These are phyloP conservation scores for Rhododendron simsii DNA, from an alignment of 148 eudicot genomes.

Conservation along the genomic window DNA sequence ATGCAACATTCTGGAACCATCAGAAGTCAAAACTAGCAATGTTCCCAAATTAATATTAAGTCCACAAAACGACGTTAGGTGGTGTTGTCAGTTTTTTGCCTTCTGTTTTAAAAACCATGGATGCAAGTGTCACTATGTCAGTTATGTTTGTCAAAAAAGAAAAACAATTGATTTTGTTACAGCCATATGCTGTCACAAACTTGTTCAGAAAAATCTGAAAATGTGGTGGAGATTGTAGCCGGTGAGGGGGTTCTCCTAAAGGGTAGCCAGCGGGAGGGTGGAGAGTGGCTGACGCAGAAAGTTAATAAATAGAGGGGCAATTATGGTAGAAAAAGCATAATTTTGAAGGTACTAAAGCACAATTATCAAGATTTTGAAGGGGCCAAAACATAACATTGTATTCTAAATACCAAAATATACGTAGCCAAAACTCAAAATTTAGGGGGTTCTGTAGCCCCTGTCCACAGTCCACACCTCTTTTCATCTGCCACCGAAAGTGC, in stretches of 20 bases:
- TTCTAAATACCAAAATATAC: not conserved
- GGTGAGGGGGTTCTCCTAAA: not conserved
- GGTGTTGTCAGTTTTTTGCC: not conserved
- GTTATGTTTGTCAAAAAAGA: not conserved
- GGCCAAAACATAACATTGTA: not conserved
- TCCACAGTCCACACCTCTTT: not conserved
- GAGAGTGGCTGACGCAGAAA: not conserved
- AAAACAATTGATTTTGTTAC: not conserved
- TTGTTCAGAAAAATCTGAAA: not conserved
- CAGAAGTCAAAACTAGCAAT: conserved; percentile 4
- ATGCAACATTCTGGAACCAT: conserved; percentile 13
- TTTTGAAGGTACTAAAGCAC: not conserved
- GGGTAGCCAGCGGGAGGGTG: not conserved
- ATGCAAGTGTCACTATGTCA: not conserved
- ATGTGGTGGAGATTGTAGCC: not conserved
- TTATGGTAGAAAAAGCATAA: not conserved
- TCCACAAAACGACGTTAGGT: not conserved
- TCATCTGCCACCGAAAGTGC: not conserved
- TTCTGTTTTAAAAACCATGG: not conserved
- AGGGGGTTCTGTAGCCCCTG: not conserved
- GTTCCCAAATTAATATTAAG: not conserved
- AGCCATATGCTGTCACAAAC: not conserved
- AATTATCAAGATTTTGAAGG: not conserved
- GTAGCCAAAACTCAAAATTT: not conserved
- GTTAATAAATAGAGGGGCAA: not conserved